These are phyloP conservation scores for Botryotinia globosa DNA, from an alignment of 2,329 filamentous ascomycete genomes.

Conservation along the genomic window DNA sequence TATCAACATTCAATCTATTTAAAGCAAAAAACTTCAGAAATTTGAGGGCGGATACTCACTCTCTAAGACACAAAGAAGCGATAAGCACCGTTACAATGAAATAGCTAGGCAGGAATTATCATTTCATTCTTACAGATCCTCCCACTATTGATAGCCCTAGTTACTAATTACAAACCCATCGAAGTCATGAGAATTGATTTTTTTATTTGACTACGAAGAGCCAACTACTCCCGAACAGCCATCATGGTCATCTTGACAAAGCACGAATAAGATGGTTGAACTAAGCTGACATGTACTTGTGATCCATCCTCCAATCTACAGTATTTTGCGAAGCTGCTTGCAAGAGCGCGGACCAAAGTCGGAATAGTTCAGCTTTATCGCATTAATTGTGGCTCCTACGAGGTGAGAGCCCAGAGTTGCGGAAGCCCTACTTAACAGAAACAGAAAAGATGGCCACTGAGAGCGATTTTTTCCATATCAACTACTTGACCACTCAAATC, in stretches of 20 bases:
- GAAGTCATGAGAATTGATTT: neutral
- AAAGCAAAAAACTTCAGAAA: neutral
- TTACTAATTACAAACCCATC: rapidly evolving
- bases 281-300: neutral
- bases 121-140: neutral
- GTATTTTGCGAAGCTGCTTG: neutral
- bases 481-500: rapidly evolving
- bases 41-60: neutral
- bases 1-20: rapidly evolving
- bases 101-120: neutral
- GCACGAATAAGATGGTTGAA: neutral
- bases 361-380: neutral
- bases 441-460: neutral
- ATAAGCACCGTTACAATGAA: neutral
- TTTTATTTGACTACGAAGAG: neutral
- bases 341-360: neutral
- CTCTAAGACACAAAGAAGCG: neutral
- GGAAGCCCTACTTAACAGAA: neutral
- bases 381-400: neutral
- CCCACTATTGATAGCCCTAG: neutral
- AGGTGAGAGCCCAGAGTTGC: neutral
- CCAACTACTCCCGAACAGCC: neutral
- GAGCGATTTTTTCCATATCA: rapidly evolving
- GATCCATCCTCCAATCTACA: too few species aligned
- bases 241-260: too few species aligned